phyloP scores from a whole-genome alignment of 225 moss, liverwort and hornwort species.

The Asterella californica region DNA sequence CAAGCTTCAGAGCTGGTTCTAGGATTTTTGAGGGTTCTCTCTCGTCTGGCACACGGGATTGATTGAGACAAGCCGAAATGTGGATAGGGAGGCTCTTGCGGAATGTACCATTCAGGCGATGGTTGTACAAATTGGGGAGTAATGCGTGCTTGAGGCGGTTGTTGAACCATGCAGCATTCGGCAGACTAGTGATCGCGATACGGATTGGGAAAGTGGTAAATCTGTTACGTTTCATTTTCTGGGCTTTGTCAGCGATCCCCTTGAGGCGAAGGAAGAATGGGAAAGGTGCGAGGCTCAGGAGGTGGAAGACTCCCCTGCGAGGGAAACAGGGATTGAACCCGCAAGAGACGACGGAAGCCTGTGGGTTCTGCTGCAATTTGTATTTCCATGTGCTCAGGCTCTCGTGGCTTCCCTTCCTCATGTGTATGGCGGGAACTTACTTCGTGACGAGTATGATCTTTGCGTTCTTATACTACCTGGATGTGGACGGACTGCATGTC shows the following conservation, averaged over 20 bases:
- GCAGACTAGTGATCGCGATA: neutral
- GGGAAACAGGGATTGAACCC: slow-evolving; percentile 21
- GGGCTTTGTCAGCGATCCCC: neutral
- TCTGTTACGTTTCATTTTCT: neutral
- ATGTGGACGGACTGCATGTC: slow-evolving; percentile 54
- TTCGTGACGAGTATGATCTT: slow-evolving; percentile 55
- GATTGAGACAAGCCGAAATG: neutral
- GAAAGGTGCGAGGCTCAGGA: neutral
- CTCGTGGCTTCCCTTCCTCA: slow-evolving; percentile 49
- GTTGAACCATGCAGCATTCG: neutral
- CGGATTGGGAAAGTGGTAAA: neutral
- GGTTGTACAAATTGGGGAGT: neutral
- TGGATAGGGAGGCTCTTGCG: neutral
- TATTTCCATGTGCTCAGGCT: slow-evolving; percentile 58
- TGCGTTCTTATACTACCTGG: slow-evolving; percentile 60
- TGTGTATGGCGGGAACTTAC: slow-evolving; percentile 54
- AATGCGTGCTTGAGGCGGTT: neutral
- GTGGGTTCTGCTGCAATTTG: slow-evolving; percentile 35
- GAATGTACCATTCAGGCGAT: neutral
- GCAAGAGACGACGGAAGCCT: slow-evolving; percentile 47
- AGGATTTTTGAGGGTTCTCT: too few species aligned
- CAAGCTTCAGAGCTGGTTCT: neutral
- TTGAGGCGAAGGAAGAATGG: neutral
- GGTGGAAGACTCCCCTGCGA: slow-evolving; percentile 12
- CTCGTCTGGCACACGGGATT: neutral